These are phyloP conservation scores for Talaromyces sp. DNA, from an alignment of 2,329 filamentous ascomycete genomes.

Conservation along the genomic window DNA sequence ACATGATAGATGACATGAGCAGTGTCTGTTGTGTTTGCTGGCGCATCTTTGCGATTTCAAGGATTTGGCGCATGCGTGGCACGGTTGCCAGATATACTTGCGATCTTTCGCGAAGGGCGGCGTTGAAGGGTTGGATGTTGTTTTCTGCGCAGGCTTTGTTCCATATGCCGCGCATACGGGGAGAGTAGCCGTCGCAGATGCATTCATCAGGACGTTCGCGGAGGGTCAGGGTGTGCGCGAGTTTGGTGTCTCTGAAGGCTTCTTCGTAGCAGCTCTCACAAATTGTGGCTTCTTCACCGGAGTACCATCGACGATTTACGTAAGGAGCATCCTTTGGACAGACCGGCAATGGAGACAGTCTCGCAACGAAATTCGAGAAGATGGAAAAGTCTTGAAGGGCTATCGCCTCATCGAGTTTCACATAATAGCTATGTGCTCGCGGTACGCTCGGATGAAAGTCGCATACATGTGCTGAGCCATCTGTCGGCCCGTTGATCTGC, in stretches of 20 bases:
- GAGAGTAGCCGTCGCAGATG: slow-evolving; percentile 13
- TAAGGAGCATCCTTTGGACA: slow-evolving; percentile 10
- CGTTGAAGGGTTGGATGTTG: slow-evolving; percentile 5
- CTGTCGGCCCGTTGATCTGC: not conserved
- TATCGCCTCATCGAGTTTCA: slow-evolving; percentile 10
- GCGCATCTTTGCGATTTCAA: slow-evolving; percentile 14
- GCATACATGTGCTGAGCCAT: slow-evolving; percentile 9
- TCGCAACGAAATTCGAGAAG: slow-evolving; percentile 9
- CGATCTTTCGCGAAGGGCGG: slow-evolving; percentile 4
- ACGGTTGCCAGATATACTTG: slow-evolving; percentile 13
- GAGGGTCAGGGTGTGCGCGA: not conserved
- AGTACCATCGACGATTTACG: slow-evolving; percentile 12
- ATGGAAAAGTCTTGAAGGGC: slow-evolving; percentile 4
- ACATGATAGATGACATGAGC: slow-evolving; percentile 13
- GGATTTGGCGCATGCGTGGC: slow-evolving; percentile 14
- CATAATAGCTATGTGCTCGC: slow-evolving; percentile 8
- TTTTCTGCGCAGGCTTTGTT: slow-evolving; percentile 11
- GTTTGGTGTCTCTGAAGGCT: slow-evolving; percentile 8
- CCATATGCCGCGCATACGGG: slow-evolving; percentile 16
- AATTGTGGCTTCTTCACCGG: slow-evolving; percentile 14
- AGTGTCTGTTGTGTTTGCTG: slow-evolving; percentile 9
- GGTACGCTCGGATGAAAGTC: not conserved
- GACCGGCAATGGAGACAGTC: not conserved
- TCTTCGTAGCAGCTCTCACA: slow-evolving; percentile 17
- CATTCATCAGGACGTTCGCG: slow-evolving; percentile 4